phyloP scores from a whole-genome alignment of 345 rosid species.

The Populus deltoides region DNA sequence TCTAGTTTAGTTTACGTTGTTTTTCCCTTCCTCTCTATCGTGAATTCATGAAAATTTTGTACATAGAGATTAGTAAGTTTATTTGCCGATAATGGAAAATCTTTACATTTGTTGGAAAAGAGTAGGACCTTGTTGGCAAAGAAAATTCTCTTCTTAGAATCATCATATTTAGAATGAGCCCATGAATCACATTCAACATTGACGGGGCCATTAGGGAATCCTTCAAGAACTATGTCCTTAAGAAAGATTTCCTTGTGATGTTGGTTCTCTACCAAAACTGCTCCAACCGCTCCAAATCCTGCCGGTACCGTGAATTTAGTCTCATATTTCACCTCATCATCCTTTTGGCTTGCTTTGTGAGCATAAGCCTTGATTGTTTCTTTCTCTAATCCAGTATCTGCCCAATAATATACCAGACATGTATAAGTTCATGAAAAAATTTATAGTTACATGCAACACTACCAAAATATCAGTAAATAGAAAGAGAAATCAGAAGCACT shows the following conservation, averaged over 20 bases:
- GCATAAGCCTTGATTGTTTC: constrained; percentile 16
- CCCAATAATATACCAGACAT: no score
- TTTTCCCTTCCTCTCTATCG: no score
- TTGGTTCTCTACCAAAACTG: constrained; percentile 15
- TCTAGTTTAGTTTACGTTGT: no score
- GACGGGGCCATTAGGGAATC: constrained; percentile 8
- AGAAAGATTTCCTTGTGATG: constrained; percentile 17
- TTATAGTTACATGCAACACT: no score
- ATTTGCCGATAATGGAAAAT: no score
- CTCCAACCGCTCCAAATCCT: constrained; percentile 26
- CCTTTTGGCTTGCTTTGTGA: background rate
- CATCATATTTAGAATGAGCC: constrained; percentile 17
- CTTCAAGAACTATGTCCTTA: constrained; percentile 14
- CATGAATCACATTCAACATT: constrained; percentile 17
- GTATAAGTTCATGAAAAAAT: no score
- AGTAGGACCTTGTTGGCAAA: constrained; percentile 17
- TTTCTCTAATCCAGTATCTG: constrained; percentile 22
- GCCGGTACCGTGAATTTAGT: constrained; percentile 19
- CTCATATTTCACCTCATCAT: constrained; percentile 7
- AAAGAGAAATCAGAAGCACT: background rate
- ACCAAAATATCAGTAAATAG: no score
- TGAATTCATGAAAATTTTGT: no score
- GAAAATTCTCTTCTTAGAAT: constrained; percentile 16
- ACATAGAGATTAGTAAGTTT: no score
- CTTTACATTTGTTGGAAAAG: background rate